phyloP scores from a whole-genome alignment of 2,329 filamentous ascomycete species.

The Tolypocladium album region DNA sequence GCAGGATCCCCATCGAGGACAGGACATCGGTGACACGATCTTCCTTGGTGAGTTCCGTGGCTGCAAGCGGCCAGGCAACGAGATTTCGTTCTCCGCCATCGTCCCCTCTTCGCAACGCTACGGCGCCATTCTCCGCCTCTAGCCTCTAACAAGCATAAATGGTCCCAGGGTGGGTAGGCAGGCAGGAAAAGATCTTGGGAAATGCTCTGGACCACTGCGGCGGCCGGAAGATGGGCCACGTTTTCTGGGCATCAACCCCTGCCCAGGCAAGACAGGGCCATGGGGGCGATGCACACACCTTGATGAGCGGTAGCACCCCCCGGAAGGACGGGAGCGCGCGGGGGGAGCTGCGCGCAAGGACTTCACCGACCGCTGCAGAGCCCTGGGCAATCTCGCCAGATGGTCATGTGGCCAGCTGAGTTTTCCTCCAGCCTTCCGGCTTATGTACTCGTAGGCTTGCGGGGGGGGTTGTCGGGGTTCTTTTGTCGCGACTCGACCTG shows the following conservation, averaged over 20 bases:
- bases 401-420: conserved; percentile 8
- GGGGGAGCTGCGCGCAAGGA: not conserved
- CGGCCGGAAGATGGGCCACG: not conserved
- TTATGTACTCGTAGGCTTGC: too few species aligned
- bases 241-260: not conserved
- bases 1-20: not conserved
- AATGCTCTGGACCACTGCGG: not conserved
- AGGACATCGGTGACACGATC: not conserved
- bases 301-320: not conserved
- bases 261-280: not conserved
- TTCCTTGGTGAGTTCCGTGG: not conserved
- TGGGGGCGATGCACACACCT: not conserved
- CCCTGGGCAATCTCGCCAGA: conserved; percentile 6
- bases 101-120: not conserved
- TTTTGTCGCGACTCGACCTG: not conserved
- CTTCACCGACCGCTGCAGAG: not conserved
- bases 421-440: conserved; percentile 1
- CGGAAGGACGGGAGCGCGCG: not conserved
- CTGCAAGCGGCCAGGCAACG: not conserved
- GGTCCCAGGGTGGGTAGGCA: not conserved
- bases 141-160: not conserved
- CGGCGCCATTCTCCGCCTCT: not conserved
- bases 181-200: not conserved
- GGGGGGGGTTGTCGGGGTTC: not conserved
- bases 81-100: not conserved